A percentile compares a stretch with the other conserved stretches of the same genome.
These are phyloP conservation scores for Boletus sp. DNA, from an alignment of 1,284 basidiomycete species.

Conservation along the genomic window DNA sequence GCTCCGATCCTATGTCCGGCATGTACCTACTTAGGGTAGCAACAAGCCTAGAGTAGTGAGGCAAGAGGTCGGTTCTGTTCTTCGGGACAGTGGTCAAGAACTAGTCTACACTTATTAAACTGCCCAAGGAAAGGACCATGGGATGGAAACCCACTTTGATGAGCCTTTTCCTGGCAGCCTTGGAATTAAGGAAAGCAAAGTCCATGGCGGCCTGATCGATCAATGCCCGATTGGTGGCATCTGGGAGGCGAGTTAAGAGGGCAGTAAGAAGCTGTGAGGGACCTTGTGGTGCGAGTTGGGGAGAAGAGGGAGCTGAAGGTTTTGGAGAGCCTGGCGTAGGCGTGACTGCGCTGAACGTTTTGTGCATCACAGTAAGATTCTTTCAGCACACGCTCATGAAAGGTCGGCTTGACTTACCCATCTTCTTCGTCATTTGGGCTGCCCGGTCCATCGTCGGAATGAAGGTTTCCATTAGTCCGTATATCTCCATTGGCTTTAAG, in stretches of 20 bases:
- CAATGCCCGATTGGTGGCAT: constrained; percentile 87
- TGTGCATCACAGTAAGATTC: constrained; percentile 1
- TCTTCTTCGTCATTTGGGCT: constrained; percentile 42
- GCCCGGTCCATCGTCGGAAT: constrained; percentile 19
- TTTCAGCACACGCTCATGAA: constrained; percentile 3
- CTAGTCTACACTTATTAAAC: constrained; percentile 39
- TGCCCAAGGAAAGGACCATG: not conserved
- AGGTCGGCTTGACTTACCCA: constrained; percentile 39
- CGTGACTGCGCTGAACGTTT: constrained; percentile 38
- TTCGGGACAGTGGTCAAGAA: constrained; percentile 85
- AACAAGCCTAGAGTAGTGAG: constrained; percentile 89
- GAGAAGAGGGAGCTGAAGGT: constrained; percentile 58
- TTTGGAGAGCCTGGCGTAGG: constrained; percentile 68
- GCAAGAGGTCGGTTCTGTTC: constrained; percentile 85
- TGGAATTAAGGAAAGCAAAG: constrained; percentile 94
- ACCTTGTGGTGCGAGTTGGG: constrained; percentile 73
- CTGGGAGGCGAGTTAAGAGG: constrained; percentile 88
- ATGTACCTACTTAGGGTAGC: constrained; percentile 90
- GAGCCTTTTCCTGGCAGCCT: constrained; percentile 87
- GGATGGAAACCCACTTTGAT: constrained; percentile 59
- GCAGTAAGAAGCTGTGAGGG: constrained; percentile 91
- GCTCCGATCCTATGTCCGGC: constrained; percentile 85
- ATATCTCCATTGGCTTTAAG: constrained; percentile 38
- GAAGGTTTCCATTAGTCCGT: constrained; percentile 19
- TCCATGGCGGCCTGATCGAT: constrained; percentile 95